Evolutionary conservation across 2,329 filamentous ascomycete species (phyloP), one percentile per base, ranked within the genome.

Genomic region (Fusarium fujikuroi): DNA sequence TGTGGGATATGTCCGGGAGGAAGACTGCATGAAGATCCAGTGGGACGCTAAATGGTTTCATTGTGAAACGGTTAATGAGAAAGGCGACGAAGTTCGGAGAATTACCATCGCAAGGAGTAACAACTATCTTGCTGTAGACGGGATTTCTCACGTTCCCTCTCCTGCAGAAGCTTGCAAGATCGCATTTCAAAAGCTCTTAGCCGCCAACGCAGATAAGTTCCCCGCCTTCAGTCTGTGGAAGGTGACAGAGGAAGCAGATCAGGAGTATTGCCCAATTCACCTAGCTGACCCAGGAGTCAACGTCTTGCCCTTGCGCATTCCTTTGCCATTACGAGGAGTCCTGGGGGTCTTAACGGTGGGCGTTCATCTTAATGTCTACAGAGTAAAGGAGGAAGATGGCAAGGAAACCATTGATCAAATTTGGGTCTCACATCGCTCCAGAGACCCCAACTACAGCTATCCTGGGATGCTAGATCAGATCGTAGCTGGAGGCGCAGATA

Each of bases 301-400:
- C 10, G 70, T 77, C 8, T 63, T 83, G 19, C 50, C 50, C 34
- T 28, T 54, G 25, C 61, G 73, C 42, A 79, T 83, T 15, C 79
- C 81, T 7, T 77, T 80, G 15, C 78, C 80, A 6, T 68, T 79
- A 34, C 75, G 81, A 8, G 82, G 82, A 3, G 69, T 83, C 15
- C 78, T 83, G 34, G 82, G 82, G 10, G 75, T 82, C 39, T 72
- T 81, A 37, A 83, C 82, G 4, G 77, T 79, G 9, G 82, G 82
- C 12, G 79, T 81, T 5, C 82, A 83, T 63, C 76, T 83, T 69
- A 83, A 81, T 67, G 78, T 81, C 50, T 83, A 79, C 71, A 80
- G 78, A 37, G 63, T 76, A 47, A 78, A 73, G 47, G 53, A 61
- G n/a, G 60, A 63, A 32, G 72, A 66, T n/a, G 74, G 76, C 50